Evolutionary conservation across 306 rosid genomes (phyloP), one percentile per base, ranked within the genome.

Genomic region (Macrotyloma uniflorum): DNA sequence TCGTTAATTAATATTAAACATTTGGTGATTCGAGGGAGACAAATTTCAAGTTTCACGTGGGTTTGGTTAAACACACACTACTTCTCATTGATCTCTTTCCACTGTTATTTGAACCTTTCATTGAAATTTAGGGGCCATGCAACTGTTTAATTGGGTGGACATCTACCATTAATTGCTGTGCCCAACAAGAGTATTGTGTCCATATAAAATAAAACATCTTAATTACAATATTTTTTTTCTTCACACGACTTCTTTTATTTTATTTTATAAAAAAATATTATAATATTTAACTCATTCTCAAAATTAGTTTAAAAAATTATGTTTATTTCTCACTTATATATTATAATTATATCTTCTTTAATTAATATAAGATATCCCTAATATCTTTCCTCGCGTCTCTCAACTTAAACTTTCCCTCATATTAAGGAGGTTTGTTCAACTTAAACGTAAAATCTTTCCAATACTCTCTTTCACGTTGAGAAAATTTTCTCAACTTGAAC

Each of bases 1-100:
- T 80, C 63, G 85, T 53, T 84, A 65, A 62, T 8, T 84, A 67
- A 63, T 11, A 53, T 64, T 61, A 67, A 45, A 72, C 53, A 23
- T 65, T 61, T 36, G 20, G 80, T 67, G 51, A 75, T 78, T 71
- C 66, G 55, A 57, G 33, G 79, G 53, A 24, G 53, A 6, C 28
- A 70, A 71, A 82, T 62, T 62, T 75, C 72, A 62, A 55, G 54
- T 73, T 74, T 74, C 80, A 72, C 78, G 69, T 49, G 53, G 77
- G 68, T 71, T 82, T 65, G 82, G 74, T 78, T 64, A 49, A 76
- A 49, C 32, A 67, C 19, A 6, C 14, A 23, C 2, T 18, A 46
- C 38, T 8, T 58, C 42, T 33, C 40, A 35, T 50, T 55, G 35
- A 47, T 61, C 16, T 6, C 49, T 78, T 69, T 80, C 70, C 46